Evolutionary conservation across 2,329 filamentous ascomycete species (phyloP).

Genomic region (Cadophora gregata): DNA sequence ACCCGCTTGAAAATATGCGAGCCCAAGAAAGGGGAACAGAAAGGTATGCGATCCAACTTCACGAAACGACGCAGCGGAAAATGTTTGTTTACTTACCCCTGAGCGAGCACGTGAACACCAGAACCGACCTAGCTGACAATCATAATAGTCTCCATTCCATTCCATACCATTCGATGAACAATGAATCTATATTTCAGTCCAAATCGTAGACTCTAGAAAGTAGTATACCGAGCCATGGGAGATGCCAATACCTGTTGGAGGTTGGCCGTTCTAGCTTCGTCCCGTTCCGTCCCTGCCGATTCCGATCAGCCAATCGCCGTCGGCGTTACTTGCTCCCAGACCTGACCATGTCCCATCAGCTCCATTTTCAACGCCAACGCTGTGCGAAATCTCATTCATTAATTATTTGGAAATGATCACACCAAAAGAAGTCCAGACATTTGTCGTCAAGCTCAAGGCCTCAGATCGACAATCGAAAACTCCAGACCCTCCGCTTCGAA

Average conservation of each 20-base stretch:
- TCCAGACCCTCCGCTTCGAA: conserved; percentile 60
- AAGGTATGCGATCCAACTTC: not conserved
- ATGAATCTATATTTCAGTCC: not conserved
- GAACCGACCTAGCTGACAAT: not conserved
- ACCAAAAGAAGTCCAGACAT: not conserved
- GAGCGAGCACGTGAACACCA: not conserved
- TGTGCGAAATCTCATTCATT: conserved; percentile 1
- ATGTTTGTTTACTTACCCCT: conserved; percentile 10
- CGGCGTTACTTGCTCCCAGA: no score
- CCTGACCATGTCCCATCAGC: not conserved
- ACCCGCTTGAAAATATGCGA: no score
- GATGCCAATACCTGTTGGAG: not conserved
- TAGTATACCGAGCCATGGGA: not conserved
- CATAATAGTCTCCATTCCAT: not conserved
- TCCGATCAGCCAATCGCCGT: not conserved
- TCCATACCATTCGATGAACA: not conserved
- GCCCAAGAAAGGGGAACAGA: not conserved
- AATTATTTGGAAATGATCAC: not conserved
- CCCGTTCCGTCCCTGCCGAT: no score
- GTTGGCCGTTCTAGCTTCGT: not conserved
- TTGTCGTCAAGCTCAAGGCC: conserved; percentile 37
- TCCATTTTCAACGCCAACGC: conserved; percentile 12
- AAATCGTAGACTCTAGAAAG: not conserved
- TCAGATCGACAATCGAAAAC: conserved; percentile 71
- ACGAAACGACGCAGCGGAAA: not conserved